Evolutionary conservation across 495 filamentous ascomycete genomes (phyloP).

Genomic region (Aspergillus incahuasiensis): DNA sequence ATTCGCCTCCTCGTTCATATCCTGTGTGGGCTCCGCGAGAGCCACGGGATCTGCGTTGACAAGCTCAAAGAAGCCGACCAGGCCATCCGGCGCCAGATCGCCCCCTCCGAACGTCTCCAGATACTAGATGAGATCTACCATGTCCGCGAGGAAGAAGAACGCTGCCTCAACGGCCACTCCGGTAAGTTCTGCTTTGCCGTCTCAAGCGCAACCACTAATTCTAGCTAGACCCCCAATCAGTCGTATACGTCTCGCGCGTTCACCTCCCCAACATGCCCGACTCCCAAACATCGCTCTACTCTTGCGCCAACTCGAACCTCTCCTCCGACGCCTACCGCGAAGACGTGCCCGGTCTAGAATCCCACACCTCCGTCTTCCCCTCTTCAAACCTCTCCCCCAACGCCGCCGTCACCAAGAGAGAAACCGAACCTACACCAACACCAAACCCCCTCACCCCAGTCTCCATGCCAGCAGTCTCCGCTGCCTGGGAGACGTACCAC

Average conservation of each 20-base stretch:
- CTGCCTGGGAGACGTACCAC: slow-evolving; percentile 7
- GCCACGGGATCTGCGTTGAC: slow-evolving; percentile 32
- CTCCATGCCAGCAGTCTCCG: not conserved
- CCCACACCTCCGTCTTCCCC: slow-evolving; percentile 22
- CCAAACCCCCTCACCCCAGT: slow-evolving; percentile 7
- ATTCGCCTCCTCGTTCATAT: slow-evolving; percentile 58
- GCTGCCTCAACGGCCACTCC: slow-evolving; percentile 50
- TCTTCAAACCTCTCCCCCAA: slow-evolving; percentile 14
- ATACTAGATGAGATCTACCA: slow-evolving; percentile 61
- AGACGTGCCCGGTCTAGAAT: slow-evolving; percentile 19
- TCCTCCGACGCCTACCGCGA: slow-evolving; percentile 15
- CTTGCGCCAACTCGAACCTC: slow-evolving; percentile 3
- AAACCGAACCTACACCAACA: slow-evolving; percentile 14
- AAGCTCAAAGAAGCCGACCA: slow-evolving; percentile 39
- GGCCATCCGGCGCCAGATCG: slow-evolving; percentile 39
- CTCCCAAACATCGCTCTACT: slow-evolving; percentile 9
- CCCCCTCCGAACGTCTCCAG: slow-evolving; percentile 32
- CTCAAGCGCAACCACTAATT: not conserved
- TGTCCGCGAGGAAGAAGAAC: slow-evolving; percentile 58
- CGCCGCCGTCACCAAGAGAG: slow-evolving; percentile 7
- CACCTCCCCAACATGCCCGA: slow-evolving; percentile 30
- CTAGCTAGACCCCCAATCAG: slow-evolving; percentile 12
- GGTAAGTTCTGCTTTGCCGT: slow-evolving; percentile 31
- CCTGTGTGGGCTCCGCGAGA: slow-evolving; percentile 41
- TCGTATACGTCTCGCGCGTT: slow-evolving; percentile 29